A percentile compares a stretch with the other conserved stretches of the same genome.
Evolutionary conservation across 176 grass and related monocot genomes (phyloP).

Genomic region (Lolium multiflorum): DNA sequence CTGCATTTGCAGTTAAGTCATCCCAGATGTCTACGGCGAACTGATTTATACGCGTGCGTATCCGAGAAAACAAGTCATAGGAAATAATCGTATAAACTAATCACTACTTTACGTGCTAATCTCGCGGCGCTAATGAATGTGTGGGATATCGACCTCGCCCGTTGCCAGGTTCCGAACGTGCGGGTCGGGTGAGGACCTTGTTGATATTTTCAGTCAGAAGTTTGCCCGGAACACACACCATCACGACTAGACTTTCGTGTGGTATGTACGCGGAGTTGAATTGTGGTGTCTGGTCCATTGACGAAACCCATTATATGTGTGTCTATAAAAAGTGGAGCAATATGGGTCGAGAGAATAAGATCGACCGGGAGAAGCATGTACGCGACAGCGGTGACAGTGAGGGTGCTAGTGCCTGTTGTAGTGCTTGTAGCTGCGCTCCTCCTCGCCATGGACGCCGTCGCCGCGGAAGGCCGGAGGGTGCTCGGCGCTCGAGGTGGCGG

Average conservation of each 20-base stretch:
- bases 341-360: not conserved
- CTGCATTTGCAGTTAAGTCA: no score
- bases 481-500: not conserved
- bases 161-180: no score
- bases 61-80: no score
- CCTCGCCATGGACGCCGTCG: not conserved
- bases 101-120: no score
- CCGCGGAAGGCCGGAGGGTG: not conserved
- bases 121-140: no score
- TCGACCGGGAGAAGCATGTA: not conserved
- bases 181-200: no score
- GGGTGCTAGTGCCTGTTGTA: not conserved
- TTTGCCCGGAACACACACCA: not conserved
- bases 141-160: no score
- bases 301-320: no score
- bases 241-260: not conserved
- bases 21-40: accelerated
- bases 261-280: no score
- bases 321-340: not conserved
- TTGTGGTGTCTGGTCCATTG: no score
- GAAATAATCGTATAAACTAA: no score
- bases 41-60: no score
- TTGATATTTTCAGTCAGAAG: not conserved
- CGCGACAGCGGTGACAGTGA: not conserved
- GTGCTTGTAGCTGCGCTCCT: not conserved